phyloP scores from a whole-genome alignment of 176 grass and related monocot species.

The Lolium rigidum region DNA sequence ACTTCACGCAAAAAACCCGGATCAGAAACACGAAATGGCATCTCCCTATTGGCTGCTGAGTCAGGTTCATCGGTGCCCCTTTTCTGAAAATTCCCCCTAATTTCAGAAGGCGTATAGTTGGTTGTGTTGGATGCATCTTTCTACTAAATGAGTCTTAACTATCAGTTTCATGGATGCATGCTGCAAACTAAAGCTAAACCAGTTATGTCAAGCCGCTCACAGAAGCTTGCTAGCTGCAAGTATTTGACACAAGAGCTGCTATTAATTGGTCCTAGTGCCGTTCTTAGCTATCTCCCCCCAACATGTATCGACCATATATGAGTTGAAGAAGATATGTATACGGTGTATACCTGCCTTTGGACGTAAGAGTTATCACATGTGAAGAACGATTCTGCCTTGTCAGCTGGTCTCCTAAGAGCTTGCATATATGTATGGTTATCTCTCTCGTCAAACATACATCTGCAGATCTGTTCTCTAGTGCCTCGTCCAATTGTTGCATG shows the following conservation, averaged over 20 bases:
- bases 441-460: background rate
- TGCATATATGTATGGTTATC: background rate
- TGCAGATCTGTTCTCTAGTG: constrained; percentile 26
- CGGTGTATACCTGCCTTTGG: constrained; percentile 7
- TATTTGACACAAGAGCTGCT: background rate
- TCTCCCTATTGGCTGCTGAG: no score
- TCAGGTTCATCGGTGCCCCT: no score
- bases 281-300: background rate
- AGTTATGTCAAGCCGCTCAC: background rate
- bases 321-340: constrained; percentile 3
- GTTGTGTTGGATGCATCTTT: background rate
- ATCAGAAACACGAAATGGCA: no score
- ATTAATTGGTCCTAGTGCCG: background rate
- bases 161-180: background rate
- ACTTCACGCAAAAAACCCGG: no score
- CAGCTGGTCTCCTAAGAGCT: constrained; percentile 8
- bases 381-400: constrained; percentile 25
- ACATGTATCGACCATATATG: background rate
- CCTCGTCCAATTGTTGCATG: constrained; percentile 40
- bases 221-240: constrained; percentile 4
- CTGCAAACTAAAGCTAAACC: background rate
- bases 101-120: no score
- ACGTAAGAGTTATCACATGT: constrained; percentile 39
- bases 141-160: background rate
- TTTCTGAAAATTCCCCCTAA: no score